Percentiles rank a stretch among this genome's conserved stretches.
phyloP scores from a whole-genome alignment of 1,284 basidiomycete genomes.

The Fomitopsis schrenkii region DNA sequence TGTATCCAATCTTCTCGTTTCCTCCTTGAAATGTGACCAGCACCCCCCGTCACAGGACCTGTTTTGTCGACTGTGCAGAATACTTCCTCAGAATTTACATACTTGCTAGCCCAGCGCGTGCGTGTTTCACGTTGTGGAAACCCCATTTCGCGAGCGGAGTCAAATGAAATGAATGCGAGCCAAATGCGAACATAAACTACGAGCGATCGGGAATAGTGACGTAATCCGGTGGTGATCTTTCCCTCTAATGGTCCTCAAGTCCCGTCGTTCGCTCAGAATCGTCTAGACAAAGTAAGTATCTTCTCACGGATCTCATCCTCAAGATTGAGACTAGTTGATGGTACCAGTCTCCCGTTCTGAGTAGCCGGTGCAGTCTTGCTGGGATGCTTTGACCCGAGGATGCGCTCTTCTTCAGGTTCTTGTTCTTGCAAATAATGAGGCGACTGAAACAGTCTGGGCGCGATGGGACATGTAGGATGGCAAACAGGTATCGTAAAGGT shows the following conservation, averaged over 20 bases:
- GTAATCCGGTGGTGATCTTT: not conserved
- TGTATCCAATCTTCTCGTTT: too few relatives aligned
- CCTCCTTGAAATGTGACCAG: too few relatives aligned
- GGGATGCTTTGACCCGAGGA: not conserved
- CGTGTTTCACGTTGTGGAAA: not conserved
- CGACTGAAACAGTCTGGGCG: too few relatives aligned
- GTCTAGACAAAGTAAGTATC: not conserved
- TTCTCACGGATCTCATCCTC: not conserved
- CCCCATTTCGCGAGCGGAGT: not conserved
- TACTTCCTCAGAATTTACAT: not conserved
- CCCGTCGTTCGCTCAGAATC: not conserved
- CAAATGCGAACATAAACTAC: not conserved
- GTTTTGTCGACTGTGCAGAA: too few relatives aligned
- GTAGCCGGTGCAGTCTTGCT: not conserved
- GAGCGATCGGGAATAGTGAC: not conserved
- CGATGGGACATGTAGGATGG: too few relatives aligned
- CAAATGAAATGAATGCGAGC: not conserved
- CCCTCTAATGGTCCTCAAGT: not conserved
- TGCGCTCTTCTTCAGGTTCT: not conserved
- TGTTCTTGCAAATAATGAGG: too few relatives aligned
- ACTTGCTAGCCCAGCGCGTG: not conserved
- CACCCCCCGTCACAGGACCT: too few relatives aligned
- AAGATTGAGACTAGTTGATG: not conserved
- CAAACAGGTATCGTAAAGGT: too few relatives aligned
- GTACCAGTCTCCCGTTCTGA: not conserved